Percentiles rank a stretch among this genome's conserved stretches.
Evolutionary conservation across 1,139 yeast species (phyloP).

Genomic region (Yamadazyma kanchanaburiensis): DNA sequence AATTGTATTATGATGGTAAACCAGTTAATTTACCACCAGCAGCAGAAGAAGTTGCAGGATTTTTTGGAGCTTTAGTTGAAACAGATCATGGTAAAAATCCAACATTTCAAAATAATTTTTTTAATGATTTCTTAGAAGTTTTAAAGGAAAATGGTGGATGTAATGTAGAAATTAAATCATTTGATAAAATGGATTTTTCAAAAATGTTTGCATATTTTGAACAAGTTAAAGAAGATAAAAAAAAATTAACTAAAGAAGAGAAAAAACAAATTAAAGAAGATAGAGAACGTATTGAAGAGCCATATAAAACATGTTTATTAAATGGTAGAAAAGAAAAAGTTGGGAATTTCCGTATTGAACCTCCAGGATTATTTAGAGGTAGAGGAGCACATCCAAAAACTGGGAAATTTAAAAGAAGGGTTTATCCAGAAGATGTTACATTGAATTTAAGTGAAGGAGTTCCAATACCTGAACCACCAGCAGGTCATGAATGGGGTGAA

Average conservation of each 20-base stretch:
- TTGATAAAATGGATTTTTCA: conserved; percentile 73
- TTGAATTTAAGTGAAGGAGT: conserved; percentile 75
- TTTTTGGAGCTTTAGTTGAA: conserved; percentile 83
- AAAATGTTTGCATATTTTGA: conserved; percentile 75
- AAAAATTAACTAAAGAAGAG: conserved; percentile 62
- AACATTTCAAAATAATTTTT: conserved; percentile 82
- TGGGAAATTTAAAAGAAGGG: conserved; percentile 81
- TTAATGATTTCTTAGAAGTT: conserved; percentile 69
- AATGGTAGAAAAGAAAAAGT: conserved; percentile 91
- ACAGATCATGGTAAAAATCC: conserved; percentile 89
- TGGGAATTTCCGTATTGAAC: conserved; percentile 92
- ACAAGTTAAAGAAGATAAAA: conserved; percentile 67
- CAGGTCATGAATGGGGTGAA: conserved; percentile 90
- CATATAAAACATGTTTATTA: conserved; percentile 72
- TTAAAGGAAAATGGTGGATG: conserved; percentile 69
- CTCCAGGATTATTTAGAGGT: conserved; percentile 94
- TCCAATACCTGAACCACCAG: conserved; percentile 77
- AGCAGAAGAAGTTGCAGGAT: conserved; percentile 97
- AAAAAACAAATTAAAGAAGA: conserved; percentile 71
- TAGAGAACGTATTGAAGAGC: conserved; percentile 74
- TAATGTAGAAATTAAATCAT: conserved; percentile 50
- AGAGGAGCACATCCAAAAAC: conserved; percentile 98
- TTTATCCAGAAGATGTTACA: conserved; percentile 84
- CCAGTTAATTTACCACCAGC: conserved; percentile 70
- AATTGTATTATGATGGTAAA: conserved; percentile 69